These are phyloP conservation scores for Podospora anserina DNA, from an alignment of 495 filamentous ascomycete species.

Conservation along the genomic window DNA sequence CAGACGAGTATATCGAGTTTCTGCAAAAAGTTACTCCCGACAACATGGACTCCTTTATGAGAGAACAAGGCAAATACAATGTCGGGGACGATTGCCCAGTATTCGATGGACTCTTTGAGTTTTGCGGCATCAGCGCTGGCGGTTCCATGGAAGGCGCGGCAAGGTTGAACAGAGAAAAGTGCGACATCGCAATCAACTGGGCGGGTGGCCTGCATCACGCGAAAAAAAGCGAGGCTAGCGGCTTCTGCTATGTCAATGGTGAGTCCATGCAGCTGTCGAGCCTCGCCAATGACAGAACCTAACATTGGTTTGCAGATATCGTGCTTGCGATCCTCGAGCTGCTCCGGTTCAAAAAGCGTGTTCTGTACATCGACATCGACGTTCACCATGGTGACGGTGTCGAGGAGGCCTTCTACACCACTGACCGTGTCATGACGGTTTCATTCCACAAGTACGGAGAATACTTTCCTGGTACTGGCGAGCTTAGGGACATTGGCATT, in stretches of 20 bases:
- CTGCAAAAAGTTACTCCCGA: conserved; percentile 93
- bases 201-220: conserved; percentile 98
- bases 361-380: conserved; percentile 97
- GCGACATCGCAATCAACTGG: conserved; percentile 98
- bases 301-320: conserved; percentile 62
- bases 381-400: conserved; percentile 98
- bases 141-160: conserved; percentile 97
- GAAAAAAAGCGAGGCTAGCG: conserved; percentile 87
- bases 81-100: conserved; percentile 98
- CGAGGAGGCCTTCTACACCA: conserved; percentile 94
- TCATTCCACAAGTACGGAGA: conserved; percentile 99
- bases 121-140: conserved; percentile 95
- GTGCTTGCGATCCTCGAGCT: conserved; percentile 91
- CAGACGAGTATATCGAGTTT: conserved; percentile 99
- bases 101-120: conserved; percentile 96
- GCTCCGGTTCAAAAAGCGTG: conserved; percentile 79
- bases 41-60: conserved; percentile 92
- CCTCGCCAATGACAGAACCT: background rate
- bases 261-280: conserved; percentile 25
- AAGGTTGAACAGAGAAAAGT: conserved; percentile 85
- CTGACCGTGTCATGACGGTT: conserved; percentile 91
- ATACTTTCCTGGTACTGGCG: conserved; percentile 96
- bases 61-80: conserved; percentile 95
- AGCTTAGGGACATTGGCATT: conserved; percentile 92
- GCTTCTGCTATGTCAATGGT: conserved; percentile 99